Conservation (phyloP, 1,284 basidiomycete genomes). For the Hemileccinum hortonii region DNA sequence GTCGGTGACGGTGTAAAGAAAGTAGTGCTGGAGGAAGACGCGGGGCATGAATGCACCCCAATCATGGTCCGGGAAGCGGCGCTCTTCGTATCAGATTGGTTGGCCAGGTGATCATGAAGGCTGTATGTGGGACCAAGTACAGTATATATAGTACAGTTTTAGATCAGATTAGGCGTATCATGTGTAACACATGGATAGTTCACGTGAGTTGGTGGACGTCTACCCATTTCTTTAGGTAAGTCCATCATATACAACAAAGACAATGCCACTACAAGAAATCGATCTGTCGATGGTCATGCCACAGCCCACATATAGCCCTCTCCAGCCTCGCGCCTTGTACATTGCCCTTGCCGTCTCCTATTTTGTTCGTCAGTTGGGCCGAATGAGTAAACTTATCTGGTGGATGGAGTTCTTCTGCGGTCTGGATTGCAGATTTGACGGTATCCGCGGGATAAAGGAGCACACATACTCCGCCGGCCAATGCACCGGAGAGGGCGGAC, state of each 20-base stretch:
- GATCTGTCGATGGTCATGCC: slow-evolving; percentile 82
- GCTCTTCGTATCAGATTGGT: slow-evolving; percentile 43
- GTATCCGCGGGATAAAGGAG: slow-evolving; percentile 85
- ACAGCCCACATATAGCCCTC: slow-evolving; percentile 83
- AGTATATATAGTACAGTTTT: background rate
- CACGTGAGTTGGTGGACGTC: background rate
- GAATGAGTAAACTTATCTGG: slow-evolving; percentile 11
- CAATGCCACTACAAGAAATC: slow-evolving; percentile 81
- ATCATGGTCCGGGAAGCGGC: slow-evolving; percentile 51
- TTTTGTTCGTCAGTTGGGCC: slow-evolving; percentile 16
- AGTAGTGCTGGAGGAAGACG: slow-evolving; percentile 46
- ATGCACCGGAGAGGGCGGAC: slow-evolving; percentile 75
- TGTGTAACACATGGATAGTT: too few species aligned
- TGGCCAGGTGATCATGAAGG: slow-evolving; percentile 14
- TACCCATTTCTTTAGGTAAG: slow-evolving; percentile 52
- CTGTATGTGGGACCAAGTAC: background rate
- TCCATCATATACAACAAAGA: slow-evolving; percentile 80
- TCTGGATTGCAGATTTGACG: slow-evolving; percentile 89
- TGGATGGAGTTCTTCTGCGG: slow-evolving; percentile 75
- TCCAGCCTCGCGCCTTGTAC: slow-evolving; percentile 69
- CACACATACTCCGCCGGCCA: slow-evolving; percentile 82
- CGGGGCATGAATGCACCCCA: slow-evolving; percentile 53
- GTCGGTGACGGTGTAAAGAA: slow-evolving; percentile 53
- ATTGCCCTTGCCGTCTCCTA: slow-evolving; percentile 64
- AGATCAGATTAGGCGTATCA: background rate